Base-by-base conservation (phyloP, 495 filamentous ascomycete genomes). In the Xylaria acuta region DNA sequence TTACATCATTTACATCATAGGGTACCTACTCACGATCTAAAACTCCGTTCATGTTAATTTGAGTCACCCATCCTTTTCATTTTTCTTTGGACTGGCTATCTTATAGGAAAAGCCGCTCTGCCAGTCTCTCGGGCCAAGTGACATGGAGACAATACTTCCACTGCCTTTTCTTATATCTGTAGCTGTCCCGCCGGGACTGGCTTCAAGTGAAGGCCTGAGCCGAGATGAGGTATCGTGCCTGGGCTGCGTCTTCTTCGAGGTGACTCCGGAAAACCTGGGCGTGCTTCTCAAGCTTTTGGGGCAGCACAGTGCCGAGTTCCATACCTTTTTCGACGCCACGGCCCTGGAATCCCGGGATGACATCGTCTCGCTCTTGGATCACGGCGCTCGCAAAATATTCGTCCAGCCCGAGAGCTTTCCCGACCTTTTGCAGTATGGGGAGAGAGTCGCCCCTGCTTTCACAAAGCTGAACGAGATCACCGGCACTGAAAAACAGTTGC, bases 371-470 rank as follows among this genome's bases (percentile, higher is more conserved):
- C 86, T 98, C 38, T 88, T 99, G 65, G 92, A 99, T 78, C 88
- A 90, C 73, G 96, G 97, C 65, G 94, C 94, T n/a, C 87, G 89
- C 51, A 96, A 91, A 80, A 90, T 97, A 58, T 95, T 98, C 80
- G 90, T 97, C 62, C 85, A 87, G 65, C 85, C 90, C 60, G 86
- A 91, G 58, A 91, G 93, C 82, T 67, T 87, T 43, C 72, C 80
- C 16, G 80, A 84, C 47, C 84, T 81, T 66, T 71, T 79, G 34
- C 80, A 84, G 73, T 85, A 80, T 64, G 83, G 84, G 9, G 77
- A 79, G 27, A 80, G 85, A 18, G 80, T 87, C 43, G 82, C 82
- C 40, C 82, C 84, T 0, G 74, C 79, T 11, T 82, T 85, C 36
- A 77, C 76, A n/a, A 73, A 74, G 54, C 41, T 78, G 7, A 74